Conservation (phyloP, 108 stramenopile genomes). For the Mediolabrus comicus region DNA sequence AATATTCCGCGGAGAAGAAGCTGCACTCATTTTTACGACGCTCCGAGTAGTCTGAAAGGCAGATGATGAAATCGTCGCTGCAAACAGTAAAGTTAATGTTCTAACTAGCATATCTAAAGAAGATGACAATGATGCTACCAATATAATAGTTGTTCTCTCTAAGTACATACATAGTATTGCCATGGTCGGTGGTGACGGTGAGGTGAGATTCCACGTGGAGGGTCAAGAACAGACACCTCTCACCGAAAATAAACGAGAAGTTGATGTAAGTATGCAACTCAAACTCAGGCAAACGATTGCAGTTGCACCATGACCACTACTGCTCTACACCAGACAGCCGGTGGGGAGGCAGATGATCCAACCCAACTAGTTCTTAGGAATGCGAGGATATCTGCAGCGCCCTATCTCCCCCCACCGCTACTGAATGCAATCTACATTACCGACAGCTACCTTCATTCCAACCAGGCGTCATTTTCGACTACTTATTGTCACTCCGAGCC, state of each 20-base stretch:
- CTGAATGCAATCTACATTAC: slow-evolving; percentile 20
- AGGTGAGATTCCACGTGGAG: too few relatives aligned
- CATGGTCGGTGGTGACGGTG: too few relatives aligned
- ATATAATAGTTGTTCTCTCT: too few relatives aligned
- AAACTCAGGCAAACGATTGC: background rate
- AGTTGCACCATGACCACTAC: background rate
- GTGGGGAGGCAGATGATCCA: background rate
- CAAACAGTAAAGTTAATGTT: background rate
- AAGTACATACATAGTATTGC: too few relatives aligned
- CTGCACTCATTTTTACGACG: background rate
- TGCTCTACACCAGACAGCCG: background rate
- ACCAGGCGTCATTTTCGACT: slow-evolving; percentile 13
- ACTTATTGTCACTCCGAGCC: slow-evolving; percentile 17
- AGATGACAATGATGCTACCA: too few relatives aligned
- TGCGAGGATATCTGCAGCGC: slow-evolving; percentile 13
- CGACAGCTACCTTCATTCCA: slow-evolving; percentile 24
- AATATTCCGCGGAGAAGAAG: slow-evolving; percentile 18
- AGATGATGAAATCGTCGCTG: background rate
- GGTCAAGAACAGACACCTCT: too few relatives aligned
- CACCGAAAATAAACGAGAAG: too few relatives aligned
- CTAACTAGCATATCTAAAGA: too few relatives aligned
- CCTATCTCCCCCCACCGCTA: slow-evolving; percentile 40
- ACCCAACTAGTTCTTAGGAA: background rate
- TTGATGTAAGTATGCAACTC: too few relatives aligned
- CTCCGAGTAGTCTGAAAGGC: background rate